Conservation (phyloP, 139 green algal species). For the Monoraphidium neglectum region DNA sequence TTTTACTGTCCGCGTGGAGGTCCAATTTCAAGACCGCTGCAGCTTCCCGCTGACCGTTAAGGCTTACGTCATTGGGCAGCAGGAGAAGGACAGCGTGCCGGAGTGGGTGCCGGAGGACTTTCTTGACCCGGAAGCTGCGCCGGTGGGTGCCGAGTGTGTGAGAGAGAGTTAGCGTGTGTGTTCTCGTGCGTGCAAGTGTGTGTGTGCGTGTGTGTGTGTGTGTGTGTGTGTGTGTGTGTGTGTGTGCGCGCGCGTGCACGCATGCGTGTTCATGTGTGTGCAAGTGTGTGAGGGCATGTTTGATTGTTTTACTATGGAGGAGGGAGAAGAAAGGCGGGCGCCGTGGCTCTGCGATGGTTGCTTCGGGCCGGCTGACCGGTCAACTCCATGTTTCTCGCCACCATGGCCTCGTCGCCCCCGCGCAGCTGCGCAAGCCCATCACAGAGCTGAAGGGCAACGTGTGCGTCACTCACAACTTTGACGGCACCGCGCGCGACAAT, state of each 20-base stretch:
- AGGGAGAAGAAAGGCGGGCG: no score
- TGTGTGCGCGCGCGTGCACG: no score
- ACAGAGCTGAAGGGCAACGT: slow-evolving; percentile 68
- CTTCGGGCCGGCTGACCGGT: no score
- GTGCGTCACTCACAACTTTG: slow-evolving; percentile 54
- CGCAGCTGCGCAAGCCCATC: slow-evolving; percentile 29
- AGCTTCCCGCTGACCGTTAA: slow-evolving; percentile 54
- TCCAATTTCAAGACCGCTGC: slow-evolving; percentile 38
- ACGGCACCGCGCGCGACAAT: slow-evolving; percentile 24
- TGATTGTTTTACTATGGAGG: no score
- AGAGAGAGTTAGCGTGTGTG: background rate
- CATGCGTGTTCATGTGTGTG: no score
- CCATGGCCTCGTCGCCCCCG: no score
- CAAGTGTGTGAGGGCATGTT: no score
- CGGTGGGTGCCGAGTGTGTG: background rate
- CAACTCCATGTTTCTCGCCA: no score
- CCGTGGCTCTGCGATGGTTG: no score
- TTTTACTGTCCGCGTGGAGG: slow-evolving; percentile 62
- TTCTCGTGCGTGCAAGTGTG: background rate
- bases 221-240: no score
- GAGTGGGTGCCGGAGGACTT: slow-evolving; percentile 52
- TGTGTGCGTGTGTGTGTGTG: background rate
- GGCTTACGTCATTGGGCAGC: slow-evolving; percentile 55
- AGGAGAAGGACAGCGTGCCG: slow-evolving; percentile 60
- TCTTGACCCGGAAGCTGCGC: slow-evolving; percentile 31